Conservation (phyloP, 2,329 filamentous ascomycete species). For the Tolypocladium sp. region DNA sequence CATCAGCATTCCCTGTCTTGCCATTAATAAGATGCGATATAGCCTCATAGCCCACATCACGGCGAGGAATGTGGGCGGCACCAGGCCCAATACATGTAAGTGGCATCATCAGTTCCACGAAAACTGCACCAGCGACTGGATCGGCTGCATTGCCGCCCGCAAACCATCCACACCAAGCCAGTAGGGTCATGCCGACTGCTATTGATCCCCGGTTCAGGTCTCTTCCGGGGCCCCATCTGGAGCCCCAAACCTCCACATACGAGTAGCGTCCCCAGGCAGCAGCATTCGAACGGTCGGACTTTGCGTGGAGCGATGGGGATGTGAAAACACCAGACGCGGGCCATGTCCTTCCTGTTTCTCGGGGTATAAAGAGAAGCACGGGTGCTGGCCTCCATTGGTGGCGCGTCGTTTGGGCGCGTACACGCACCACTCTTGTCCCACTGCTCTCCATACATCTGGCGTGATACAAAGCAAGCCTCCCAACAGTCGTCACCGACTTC, state of each 20-base stretch:
- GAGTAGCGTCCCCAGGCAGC: neutral
- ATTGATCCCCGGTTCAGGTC: neutral
- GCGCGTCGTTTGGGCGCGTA: neutral
- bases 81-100: neutral
- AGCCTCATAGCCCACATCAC: neutral
- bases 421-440: neutral
- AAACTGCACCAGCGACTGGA: neutral
- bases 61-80: neutral
- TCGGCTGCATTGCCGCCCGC: neutral
- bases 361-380: neutral
- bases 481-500: neutral
- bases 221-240: constrained; percentile 2
- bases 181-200: too few species aligned
- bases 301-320: neutral
- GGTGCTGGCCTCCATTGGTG: neutral
- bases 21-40: neutral
- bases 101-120: neutral
- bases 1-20: neutral
- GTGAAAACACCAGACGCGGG: neutral
- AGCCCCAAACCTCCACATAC: constrained; percentile 4
- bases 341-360: neutral
- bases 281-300: neutral
- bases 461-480: neutral
- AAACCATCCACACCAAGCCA: neutral
- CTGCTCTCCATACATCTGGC: neutral